These are phyloP conservation scores for Parasarocladium wereldwijsianum DNA, from an alignment of 2,329 filamentous ascomycete species.

Conservation along the genomic window DNA sequence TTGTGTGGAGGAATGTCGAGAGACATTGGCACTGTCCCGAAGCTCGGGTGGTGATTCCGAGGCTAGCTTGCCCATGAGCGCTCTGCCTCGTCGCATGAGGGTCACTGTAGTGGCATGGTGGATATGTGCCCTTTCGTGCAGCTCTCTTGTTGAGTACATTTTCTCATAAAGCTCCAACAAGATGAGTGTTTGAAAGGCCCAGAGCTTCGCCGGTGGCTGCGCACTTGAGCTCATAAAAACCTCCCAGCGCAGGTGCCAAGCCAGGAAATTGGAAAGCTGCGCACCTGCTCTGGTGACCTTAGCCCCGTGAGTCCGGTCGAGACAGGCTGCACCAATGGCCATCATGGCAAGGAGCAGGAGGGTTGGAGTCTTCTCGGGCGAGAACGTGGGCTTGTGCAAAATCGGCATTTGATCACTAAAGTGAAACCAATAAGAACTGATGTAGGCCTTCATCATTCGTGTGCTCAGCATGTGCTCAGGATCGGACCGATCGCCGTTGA, in stretches of 20 bases:
- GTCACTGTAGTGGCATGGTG: conserved; percentile 94
- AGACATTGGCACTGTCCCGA: conserved; percentile 42
- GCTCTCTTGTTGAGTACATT: conserved; percentile 82
- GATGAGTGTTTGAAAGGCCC: conserved; percentile 86
- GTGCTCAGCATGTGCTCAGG: conserved; percentile 59
- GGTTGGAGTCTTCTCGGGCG: conserved; percentile 72
- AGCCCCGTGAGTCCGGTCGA: conserved; percentile 68
- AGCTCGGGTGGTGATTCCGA: conserved; percentile 70
- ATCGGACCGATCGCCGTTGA: conserved; percentile 62
- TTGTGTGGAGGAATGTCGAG: conserved; percentile 46
- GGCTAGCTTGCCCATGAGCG: conserved; percentile 72
- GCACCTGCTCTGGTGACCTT: conserved; percentile 63
- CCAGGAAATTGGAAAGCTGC: conserved; percentile 75
- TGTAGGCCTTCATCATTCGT: conserved; percentile 92
- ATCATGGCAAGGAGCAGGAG: conserved; percentile 79
- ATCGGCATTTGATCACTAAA: conserved; percentile 93
- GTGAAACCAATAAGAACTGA: conserved; percentile 85
- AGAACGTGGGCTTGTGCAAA: conserved; percentile 86
- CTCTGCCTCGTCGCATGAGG: conserved; percentile 85
- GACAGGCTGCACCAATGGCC: conserved; percentile 77
- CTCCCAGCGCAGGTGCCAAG: conserved; percentile 89
- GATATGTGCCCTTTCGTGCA: conserved; percentile 91
- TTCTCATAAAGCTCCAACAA: conserved; percentile 92
- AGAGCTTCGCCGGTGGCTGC: conserved; percentile 81
- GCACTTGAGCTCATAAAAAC: conserved; percentile 88